Conservation (phyloP, 2,329 filamentous ascomycete genomes). For the Aspergillus flavus region DNA sequence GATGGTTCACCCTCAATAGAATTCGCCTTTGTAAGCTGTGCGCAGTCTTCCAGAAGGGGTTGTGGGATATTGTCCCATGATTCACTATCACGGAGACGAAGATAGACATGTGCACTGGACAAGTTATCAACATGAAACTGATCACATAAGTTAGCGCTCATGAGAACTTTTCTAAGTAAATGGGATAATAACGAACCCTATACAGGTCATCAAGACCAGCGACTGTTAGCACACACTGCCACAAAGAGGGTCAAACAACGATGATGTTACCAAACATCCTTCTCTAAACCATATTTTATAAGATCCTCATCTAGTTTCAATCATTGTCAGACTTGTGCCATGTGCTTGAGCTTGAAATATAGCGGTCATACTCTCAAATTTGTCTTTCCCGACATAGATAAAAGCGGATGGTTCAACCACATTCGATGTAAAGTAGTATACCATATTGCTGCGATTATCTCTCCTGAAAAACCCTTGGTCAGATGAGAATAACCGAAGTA, state of each 20-base stretch:
- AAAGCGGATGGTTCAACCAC: conserved; percentile 79
- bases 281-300: conserved; percentile 90
- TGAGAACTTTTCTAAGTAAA: not conserved
- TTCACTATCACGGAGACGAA: conserved; percentile 77
- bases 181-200: conserved; percentile 34
- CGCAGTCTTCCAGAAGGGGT: conserved; percentile 79
- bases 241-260: conserved; percentile 3
- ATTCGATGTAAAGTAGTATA: conserved; percentile 92
- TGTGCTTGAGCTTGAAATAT: conserved; percentile 9
- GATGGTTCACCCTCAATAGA: conserved; percentile 78
- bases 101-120: conserved; percentile 93
- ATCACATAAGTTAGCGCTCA: conserved; percentile 10
- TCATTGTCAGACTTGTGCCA: conserved; percentile 17
- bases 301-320: conserved; percentile 81
- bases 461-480: not conserved
- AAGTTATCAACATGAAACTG: conserved; percentile 98
- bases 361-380: conserved; percentile 81
- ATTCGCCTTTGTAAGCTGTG: conserved; percentile 98
- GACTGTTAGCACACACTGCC: conserved; percentile 3
- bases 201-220: not conserved
- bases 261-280: conserved; percentile 79
- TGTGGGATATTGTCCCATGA: conserved; percentile 81
- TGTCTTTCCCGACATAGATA: conserved; percentile 98
- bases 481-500: not conserved
- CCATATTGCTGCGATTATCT: conserved; percentile 56